Base-by-base conservation (phyloP, 2,329 filamentous ascomycete genomes). In the Aspergillus ustus region DNA sequence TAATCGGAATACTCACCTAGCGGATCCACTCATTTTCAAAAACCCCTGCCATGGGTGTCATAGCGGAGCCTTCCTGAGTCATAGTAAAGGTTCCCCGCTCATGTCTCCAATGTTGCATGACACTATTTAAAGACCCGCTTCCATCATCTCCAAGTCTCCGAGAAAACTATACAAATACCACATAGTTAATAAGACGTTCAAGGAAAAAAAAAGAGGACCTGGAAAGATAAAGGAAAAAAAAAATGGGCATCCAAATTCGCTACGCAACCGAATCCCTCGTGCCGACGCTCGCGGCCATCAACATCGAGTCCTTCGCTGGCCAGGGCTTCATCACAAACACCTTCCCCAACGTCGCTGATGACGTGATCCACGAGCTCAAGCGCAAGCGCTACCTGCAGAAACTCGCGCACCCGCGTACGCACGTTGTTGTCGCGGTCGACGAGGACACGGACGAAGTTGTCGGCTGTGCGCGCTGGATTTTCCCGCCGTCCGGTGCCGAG, bases 401-500 rank as follows among this genome's bases (percentile, higher is more conserved):
- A 46, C 63, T 86, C 1, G 54, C 65, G 1, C 72, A 81, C n/a
- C 73, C 78, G 0, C 61, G 72, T 29, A 73, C 75, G 3, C 74
- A 78, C 25, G 73, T 81, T 22, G 64, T 83, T 5, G 78, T 81
- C 29, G 69, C 82, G 7, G 73, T 74, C 5, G 78, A 81, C 52
- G 44, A 52, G 0, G 22, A 46, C 2, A 51, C 73, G 0, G 57
- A 66, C n/a, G 55, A 67, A 52, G 61, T 83, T 2, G 67, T 84
- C 25, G 81, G 80, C 0, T 84, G 82, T 59, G 78, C 79, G 4
- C 83, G 84, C 66, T 86, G 84, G 84, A 66, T 72, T 7, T 67
- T 66, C 19, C 60, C 66, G 0, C 25, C 25, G 25, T 25, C 25
- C 4, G 25, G 25, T 25, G 25, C 25, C 25, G 25, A 25, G 25